phyloP scores from a whole-genome alignment of 306 rosid genomes.

The Vigna reflexopilosa region DNA sequence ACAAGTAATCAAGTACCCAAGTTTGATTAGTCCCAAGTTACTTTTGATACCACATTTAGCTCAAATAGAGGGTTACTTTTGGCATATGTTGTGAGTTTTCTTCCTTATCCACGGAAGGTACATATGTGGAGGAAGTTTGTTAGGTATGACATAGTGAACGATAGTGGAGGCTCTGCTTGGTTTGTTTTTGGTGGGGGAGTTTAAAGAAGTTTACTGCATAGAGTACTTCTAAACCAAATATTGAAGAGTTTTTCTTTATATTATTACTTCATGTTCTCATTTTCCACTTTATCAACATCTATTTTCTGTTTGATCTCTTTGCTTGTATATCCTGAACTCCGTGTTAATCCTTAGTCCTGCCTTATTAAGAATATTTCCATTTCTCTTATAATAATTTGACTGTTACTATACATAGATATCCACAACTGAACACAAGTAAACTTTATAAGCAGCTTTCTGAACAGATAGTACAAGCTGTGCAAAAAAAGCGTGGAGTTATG shows the following conservation, averaged over 20 bases:
- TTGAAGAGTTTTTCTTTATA: constrained; percentile 1
- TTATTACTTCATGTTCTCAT: neutral
- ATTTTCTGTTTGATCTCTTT: neutral
- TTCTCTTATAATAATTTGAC: neutral
- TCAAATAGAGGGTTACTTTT: neutral
- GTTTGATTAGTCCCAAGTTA: neutral
- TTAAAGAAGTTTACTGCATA: constrained; percentile 1
- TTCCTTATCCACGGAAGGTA: constrained; percentile 10
- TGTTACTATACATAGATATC: constrained; percentile 13
- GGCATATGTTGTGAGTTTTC: neutral
- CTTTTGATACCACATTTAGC: constrained; percentile 2
- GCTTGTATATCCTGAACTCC: neutral
- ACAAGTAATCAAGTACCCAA: neutral
- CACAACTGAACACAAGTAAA: constrained; percentile 16
- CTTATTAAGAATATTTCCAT: neutral
- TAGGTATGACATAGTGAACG: neutral
- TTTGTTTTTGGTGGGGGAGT: constrained; percentile 9
- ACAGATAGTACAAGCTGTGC: constrained; percentile 13
- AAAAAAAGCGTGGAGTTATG: neutral
- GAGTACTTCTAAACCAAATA: neutral
- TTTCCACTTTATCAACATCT: neutral
- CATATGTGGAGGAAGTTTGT: constrained; percentile 22
- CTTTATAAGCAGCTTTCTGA: neutral
- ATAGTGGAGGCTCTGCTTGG: constrained; percentile 23
- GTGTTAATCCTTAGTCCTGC: constrained; percentile 2